A percentile compares a stretch with the other conserved stretches of the same genome.
phyloP scores from a whole-genome alignment of 805 yeast species.

The Teunomyces pallodes region DNA sequence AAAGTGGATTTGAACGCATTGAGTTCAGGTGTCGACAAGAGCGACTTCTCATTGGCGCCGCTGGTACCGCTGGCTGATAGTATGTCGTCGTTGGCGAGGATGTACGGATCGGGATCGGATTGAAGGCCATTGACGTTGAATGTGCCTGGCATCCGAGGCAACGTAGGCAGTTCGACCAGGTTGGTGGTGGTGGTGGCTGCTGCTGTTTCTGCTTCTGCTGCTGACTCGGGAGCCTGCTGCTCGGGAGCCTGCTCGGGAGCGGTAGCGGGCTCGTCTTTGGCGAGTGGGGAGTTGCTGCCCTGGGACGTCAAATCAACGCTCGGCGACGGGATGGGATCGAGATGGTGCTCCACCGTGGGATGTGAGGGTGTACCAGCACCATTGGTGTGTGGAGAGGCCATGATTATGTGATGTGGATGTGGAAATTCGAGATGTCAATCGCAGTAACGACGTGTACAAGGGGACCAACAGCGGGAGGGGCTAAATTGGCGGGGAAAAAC shows the following conservation, averaged over 20 bases:
- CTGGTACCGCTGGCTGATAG: not conserved
- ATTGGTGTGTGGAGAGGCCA: not conserved
- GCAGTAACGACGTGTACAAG: no score
- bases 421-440: no score
- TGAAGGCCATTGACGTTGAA: slow-evolving; percentile 46
- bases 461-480: not conserved
- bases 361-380: not conserved
- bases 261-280: no score
- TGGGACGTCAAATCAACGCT: not conserved
- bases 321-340: slow-evolving; percentile 1
- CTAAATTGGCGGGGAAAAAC: not conserved
- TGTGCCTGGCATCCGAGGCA: slow-evolving; percentile 48
- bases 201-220: no score
- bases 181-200: not conserved
- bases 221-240: no score
- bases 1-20: slow-evolving; percentile 31
- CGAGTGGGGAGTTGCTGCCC: not conserved
- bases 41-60: not conserved
- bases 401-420: not conserved
- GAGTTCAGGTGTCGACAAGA: slow-evolving; percentile 10
- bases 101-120: slow-evolving; percentile 7
- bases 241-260: no score
- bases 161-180: slow-evolving; percentile 6
- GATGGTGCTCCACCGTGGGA: not conserved
- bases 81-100: slow-evolving; percentile 6